Conservation (phyloP, 2,329 filamentous ascomycete genomes). For the Verticillium alfalfae region DNA sequence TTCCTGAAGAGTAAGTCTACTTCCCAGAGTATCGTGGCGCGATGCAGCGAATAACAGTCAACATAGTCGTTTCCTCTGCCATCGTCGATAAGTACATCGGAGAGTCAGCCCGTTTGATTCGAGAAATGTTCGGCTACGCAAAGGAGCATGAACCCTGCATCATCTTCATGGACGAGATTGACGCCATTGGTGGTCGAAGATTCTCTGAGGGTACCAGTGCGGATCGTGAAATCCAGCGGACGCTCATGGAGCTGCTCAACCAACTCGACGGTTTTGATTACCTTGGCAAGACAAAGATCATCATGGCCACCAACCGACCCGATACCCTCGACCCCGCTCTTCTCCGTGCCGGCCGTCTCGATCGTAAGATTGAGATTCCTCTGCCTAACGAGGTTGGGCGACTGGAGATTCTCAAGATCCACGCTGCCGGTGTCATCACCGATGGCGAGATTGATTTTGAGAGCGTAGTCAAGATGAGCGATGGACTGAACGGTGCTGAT, state of each 20-base stretch:
- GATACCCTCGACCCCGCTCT: constrained; percentile 93
- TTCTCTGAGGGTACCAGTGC: constrained; percentile 98
- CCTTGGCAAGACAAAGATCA: constrained; percentile 98
- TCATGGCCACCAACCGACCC: constrained; percentile 98
- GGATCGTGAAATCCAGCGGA: constrained; percentile 96
- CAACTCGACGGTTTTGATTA: constrained; percentile 99
- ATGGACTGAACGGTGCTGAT: constrained; percentile 95
- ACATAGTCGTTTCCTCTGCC: constrained; percentile 86
- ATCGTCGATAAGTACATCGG: constrained; percentile 99
- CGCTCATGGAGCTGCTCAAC: constrained; percentile 97
- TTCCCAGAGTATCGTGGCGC: constrained; percentile 1
- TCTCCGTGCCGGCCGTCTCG: constrained; percentile 85
- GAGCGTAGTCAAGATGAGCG: constrained; percentile 99
- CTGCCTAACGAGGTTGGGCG: constrained; percentile 95
- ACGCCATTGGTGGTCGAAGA: constrained; percentile 92
- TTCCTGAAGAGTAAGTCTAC: constrained; percentile 80
- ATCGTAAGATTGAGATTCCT: constrained; percentile 97
- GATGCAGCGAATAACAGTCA: constrained; percentile 9
- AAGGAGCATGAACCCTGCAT: constrained; percentile 99
- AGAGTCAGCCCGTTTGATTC: constrained; percentile 92
- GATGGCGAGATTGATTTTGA: constrained; percentile 98
- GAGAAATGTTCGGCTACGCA: constrained; percentile 99
- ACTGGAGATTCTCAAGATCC: constrained; percentile 97
- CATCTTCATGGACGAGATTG: constrained; percentile 99
- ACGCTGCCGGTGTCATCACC: constrained; percentile 76